These are phyloP conservation scores for Rubus idaeus DNA, from an alignment of 306 rosid species.

Conservation along the genomic window DNA sequence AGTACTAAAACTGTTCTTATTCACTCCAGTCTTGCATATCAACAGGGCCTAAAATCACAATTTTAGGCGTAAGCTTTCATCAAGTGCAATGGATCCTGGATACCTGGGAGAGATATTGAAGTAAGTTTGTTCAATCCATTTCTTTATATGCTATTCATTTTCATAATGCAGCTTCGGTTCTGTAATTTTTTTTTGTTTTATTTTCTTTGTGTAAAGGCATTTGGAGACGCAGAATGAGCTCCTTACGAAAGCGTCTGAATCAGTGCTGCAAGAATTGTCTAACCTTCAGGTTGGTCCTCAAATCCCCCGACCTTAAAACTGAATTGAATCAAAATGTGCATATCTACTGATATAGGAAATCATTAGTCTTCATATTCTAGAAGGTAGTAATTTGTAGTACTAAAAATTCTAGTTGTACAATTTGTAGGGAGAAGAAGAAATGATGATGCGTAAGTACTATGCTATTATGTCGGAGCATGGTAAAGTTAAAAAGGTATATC, in stretches of 20 bases:
- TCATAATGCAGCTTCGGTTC: not conserved
- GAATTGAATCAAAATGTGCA: not conserved
- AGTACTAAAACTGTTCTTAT: not conserved
- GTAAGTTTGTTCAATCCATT: conserved; percentile 21
- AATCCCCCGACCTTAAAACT: not conserved
- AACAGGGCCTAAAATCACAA: not conserved
- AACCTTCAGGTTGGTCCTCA: conserved; percentile 39
- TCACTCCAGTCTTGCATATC: not conserved
- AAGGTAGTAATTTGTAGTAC: not conserved
- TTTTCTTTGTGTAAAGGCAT: conserved; percentile 31
- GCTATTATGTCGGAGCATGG: conserved; percentile 47
- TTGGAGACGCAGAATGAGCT: conserved; percentile 60
- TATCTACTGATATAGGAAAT: not conserved
- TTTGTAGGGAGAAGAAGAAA: conserved; percentile 57
- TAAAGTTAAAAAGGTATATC: conserved; percentile 31
- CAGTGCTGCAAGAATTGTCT: conserved; percentile 48
- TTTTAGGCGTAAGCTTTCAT: not conserved
- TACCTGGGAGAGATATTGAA: conserved; percentile 43
- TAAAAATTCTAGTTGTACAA: conserved; percentile 10
- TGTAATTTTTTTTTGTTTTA: not conserved
- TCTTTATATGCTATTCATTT: not conserved
- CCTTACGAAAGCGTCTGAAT: conserved; percentile 38
- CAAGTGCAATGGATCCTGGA: conserved; percentile 41
- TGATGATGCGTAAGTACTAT: conserved; percentile 53
- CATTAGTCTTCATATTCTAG: not conserved